These are phyloP conservation scores for Yamadazyma dendronema DNA, from an alignment of 1,139 yeast genomes.

Conservation along the genomic window DNA sequence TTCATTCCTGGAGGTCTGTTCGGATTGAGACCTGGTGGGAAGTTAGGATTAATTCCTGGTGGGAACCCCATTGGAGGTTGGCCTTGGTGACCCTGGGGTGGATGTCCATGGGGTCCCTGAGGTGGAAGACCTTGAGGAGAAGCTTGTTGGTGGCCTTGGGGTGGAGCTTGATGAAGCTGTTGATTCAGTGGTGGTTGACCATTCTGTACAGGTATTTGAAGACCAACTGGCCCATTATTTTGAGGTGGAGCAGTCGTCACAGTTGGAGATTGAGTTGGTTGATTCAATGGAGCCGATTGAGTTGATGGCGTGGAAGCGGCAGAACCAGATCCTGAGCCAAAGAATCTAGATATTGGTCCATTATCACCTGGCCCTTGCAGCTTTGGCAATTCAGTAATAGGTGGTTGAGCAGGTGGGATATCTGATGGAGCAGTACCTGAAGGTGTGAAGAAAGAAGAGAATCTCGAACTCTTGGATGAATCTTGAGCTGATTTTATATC, in stretches of 20 bases:
- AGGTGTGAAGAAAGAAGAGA: slow-evolving; percentile 45
- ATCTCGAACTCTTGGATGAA: slow-evolving; percentile 39
- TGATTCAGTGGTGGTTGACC: slow-evolving; percentile 3
- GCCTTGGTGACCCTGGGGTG: slow-evolving; percentile 5
- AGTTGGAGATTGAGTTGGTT: background rate
- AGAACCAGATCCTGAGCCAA: background rate
- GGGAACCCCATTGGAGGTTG: slow-evolving; percentile 7
- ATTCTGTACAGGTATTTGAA: too few relatives aligned
- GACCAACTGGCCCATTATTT: too few relatives aligned
- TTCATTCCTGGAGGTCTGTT: slow-evolving; percentile 21
- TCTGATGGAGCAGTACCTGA: slow-evolving; percentile 1
- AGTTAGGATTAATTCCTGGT: background rate
- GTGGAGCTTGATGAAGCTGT: slow-evolving; percentile 9
- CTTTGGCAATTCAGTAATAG: too few relatives aligned
- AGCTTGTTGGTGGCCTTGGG: slow-evolving; percentile 17
- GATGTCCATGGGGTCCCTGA: slow-evolving; percentile 3
- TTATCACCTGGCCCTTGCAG: too few relatives aligned
- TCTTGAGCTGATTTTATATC: slow-evolving; percentile 11
- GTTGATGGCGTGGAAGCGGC: slow-evolving; percentile 1
- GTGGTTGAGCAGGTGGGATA: background rate
- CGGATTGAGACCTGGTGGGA: slow-evolving; percentile 7
- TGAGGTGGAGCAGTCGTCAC: too few relatives aligned
- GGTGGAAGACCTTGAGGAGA: slow-evolving; percentile 1
- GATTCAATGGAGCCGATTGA: background rate
- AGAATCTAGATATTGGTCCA: background rate